A percentile compares a stretch with the other conserved stretches of the same genome.
Evolutionary conservation across 2,329 filamentous ascomycete species (phyloP).

Genomic region (Diaporthe amygdali): DNA sequence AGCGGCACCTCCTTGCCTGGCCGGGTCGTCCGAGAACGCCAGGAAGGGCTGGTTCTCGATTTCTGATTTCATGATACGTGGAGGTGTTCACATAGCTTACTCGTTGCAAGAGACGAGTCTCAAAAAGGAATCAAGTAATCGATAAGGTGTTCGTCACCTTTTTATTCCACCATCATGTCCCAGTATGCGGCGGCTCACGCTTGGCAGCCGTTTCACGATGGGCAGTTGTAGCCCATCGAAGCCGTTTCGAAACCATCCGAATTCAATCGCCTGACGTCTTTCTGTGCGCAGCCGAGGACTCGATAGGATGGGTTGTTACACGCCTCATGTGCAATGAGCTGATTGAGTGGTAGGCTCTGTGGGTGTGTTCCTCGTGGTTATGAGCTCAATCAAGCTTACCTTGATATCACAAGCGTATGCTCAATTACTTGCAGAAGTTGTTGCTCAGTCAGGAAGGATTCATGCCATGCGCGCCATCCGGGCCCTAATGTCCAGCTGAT

Average conservation of each 20-base stretch:
- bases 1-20: neutral
- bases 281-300: neutral
- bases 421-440: too few relatives aligned
- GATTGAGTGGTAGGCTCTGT: neutral
- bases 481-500: too few relatives aligned
- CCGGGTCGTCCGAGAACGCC: slow-evolving; percentile 6
- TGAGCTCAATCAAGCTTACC: too few relatives aligned
- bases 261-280: neutral
- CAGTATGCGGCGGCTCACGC: neutral
- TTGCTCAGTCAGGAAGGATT: too few relatives aligned
- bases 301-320: neutral
- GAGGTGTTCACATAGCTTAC: neutral
- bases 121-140: neutral
- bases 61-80: slow-evolving; percentile 7
- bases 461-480: too few relatives aligned
- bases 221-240: neutral
- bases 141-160: neutral
- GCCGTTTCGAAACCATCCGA: slow-evolving; percentile 21
- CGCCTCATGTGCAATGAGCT: neutral
- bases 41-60: slow-evolving; percentile 10
- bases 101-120: neutral
- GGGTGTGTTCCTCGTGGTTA: too few relatives aligned
- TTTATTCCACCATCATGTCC: neutral
- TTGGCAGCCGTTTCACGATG: slow-evolving; percentile 17
- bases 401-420: neutral